Conservation (phyloP, 2,329 filamentous ascomycete genomes). For the Blumeria graminis region DNA sequence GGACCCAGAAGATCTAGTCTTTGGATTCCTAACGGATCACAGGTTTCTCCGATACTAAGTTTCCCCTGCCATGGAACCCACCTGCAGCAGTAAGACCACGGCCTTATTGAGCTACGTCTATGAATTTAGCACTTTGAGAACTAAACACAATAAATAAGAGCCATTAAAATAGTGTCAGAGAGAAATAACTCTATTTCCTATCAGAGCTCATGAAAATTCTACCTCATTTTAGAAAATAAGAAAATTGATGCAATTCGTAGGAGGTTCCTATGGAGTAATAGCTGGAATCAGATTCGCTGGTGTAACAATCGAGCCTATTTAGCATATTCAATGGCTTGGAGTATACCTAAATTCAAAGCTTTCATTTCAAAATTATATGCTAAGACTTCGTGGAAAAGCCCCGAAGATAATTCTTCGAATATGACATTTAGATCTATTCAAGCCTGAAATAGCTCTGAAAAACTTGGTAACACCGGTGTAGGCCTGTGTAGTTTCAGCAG, state of each 20-base stretch:
- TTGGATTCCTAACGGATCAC: no score
- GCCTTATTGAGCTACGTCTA: no score
- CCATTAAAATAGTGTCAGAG: no score
- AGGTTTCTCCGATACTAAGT: no score
- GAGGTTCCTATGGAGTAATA: background rate
- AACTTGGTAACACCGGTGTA: background rate
- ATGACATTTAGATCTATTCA: background rate
- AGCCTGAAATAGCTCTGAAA: background rate
- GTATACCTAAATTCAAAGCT: background rate
- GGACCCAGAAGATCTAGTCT: no score
- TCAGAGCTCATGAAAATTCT: background rate
- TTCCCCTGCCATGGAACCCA: no score
- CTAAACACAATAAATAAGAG: no score
- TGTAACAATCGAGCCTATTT: background rate
- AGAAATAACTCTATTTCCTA: no score
- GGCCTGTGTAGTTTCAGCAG: background rate
- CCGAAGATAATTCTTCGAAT: background rate
- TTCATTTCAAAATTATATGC: background rate
- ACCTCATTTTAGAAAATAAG: background rate
- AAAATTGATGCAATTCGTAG: background rate
- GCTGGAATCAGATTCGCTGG: background rate
- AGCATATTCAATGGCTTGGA: background rate
- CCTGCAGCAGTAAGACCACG: no score
- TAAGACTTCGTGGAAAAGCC: background rate
- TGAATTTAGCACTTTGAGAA: no score